Percentiles rank a stretch among this genome's conserved stretches.
These are phyloP conservation scores for Polyplosphaeria fusca DNA, from an alignment of 495 filamentous ascomycete genomes.

Conservation along the genomic window DNA sequence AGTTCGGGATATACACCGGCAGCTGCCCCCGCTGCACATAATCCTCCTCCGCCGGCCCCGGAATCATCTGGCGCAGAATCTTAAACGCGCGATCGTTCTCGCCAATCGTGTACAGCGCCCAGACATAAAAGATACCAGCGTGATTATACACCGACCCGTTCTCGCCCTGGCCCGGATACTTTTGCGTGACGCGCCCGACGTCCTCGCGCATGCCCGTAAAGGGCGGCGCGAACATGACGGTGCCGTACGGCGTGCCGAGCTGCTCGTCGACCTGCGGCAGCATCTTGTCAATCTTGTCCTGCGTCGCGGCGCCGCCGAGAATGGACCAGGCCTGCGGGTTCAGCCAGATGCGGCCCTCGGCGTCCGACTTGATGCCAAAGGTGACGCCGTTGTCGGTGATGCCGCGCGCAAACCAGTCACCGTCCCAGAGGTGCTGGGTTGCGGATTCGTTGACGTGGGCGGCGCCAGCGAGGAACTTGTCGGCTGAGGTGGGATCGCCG, in stretches of 20 bases:
- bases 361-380: conserved; percentile 51
- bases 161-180: conserved; percentile 55
- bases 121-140: conserved; percentile 52
- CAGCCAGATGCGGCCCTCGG: conserved; percentile 56
- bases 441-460: conserved; percentile 49
- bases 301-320: conserved; percentile 49
- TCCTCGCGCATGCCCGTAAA: conserved; percentile 56
- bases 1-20: conserved; percentile 56
- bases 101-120: conserved; percentile 50
- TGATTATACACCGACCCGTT: conserved; percentile 59
- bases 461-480: conserved; percentile 46
- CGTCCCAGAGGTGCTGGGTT: conserved; percentile 55
- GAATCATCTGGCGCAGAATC: conserved; percentile 51
- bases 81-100: conserved; percentile 51
- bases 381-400: conserved; percentile 55
- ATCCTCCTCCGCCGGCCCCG: conserved; percentile 51
- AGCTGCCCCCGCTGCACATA: conserved; percentile 54
- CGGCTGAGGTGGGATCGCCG: conserved; percentile 42
- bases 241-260: conserved; percentile 52
- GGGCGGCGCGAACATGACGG: conserved; percentile 53
- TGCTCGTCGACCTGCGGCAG: conserved; percentile 51
- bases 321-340: conserved; percentile 56
- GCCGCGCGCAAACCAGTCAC: conserved; percentile 55
- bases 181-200: conserved; percentile 57
- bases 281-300: conserved; percentile 46